Evolutionary conservation across 192 early-diverging fungal species (phyloP).

Genomic region (Gonapodya prolifera): DNA sequence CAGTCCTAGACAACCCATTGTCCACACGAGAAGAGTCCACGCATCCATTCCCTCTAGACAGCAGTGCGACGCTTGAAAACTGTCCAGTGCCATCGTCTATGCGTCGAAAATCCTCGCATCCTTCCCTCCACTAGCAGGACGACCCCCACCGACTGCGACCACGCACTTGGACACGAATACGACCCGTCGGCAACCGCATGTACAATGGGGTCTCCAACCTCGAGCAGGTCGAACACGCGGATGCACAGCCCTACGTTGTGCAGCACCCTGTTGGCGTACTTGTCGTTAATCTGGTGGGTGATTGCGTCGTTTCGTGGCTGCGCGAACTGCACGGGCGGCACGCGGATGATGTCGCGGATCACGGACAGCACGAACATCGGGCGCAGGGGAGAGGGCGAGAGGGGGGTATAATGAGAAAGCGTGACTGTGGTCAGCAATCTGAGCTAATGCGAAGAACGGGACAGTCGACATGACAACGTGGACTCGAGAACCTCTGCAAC

Average conservation of each 20-base stretch:
- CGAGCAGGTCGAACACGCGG: conserved; percentile 62
- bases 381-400: not conserved
- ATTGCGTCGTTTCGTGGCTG: conserved; percentile 66
- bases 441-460: too few relatives aligned
- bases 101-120: too few relatives aligned
- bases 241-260: conserved; percentile 89
- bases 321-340: conserved; percentile 63
- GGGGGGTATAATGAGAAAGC: not conserved
- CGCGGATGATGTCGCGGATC: conserved; percentile 73
- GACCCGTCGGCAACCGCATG: conserved; percentile 70
- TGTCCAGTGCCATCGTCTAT: too few relatives aligned
- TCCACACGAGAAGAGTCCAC: too few relatives aligned
- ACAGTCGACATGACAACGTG: too few relatives aligned
- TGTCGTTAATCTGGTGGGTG: conserved; percentile 76
- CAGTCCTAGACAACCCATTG: too few relatives aligned
- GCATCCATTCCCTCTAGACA: too few relatives aligned
- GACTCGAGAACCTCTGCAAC: too few relatives aligned
- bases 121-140: too few relatives aligned
- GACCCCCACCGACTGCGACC: not conserved
- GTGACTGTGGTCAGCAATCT: not conserved
- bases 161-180: conserved; percentile 55
- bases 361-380: conserved; percentile 78
- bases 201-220: conserved; percentile 74
- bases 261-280: conserved; percentile 88
- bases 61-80: too few relatives aligned